Conservation (phyloP, 345 rosid genomes). For the Eucalyptus marginata region DNA sequence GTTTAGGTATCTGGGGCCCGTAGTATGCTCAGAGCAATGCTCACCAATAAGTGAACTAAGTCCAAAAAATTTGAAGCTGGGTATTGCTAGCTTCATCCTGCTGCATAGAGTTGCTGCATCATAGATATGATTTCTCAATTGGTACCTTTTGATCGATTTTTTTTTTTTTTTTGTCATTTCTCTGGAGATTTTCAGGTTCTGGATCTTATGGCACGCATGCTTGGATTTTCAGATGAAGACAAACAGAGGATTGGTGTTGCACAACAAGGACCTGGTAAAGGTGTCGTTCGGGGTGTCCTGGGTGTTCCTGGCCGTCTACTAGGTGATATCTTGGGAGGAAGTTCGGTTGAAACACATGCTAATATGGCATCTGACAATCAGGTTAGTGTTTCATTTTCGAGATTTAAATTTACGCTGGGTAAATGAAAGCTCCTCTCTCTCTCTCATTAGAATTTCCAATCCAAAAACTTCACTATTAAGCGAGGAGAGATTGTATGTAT, state of each 20-base stretch:
- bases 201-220: slow-evolving; percentile 92
- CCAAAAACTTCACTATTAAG: neutral
- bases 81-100: neutral
- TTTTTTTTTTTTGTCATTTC: neutral
- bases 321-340: too few species aligned
- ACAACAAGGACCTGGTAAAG: slow-evolving; percentile 73
- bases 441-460: neutral
- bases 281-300: neutral
- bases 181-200: slow-evolving; percentile 43
- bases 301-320: too few species aligned
- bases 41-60: neutral
- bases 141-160: neutral
- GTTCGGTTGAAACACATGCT: neutral
- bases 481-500: neutral
- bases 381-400: too few species aligned
- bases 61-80: neutral
- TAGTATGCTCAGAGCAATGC: neutral
- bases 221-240: slow-evolving; percentile 92
- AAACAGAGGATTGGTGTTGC: slow-evolving; percentile 85
- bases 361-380: too few species aligned
- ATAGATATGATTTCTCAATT: neutral
- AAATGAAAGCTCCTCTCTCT: neutral
- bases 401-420: too few species aligned
- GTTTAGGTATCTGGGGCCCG: neutral
- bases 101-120: neutral